phyloP scores from a whole-genome alignment of 2,329 filamentous ascomycete genomes.

The Aspergillus fructus region DNA sequence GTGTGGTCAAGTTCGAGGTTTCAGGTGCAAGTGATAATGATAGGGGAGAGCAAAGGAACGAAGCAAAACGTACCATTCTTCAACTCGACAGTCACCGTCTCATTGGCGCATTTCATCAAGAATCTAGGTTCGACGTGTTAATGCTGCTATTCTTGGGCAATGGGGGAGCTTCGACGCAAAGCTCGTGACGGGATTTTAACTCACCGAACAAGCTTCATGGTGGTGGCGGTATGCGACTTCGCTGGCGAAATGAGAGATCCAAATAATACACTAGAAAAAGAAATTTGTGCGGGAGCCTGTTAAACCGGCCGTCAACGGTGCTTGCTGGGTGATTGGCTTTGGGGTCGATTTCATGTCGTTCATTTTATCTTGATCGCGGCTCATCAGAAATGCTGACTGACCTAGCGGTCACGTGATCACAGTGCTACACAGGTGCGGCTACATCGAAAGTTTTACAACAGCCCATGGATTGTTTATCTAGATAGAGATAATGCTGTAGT shows the following conservation, averaged over 20 bases:
- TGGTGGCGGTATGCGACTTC: slow-evolving; percentile 35
- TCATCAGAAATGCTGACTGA: slow-evolving; percentile 17
- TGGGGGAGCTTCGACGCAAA: not conserved
- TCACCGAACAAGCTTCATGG: slow-evolving; percentile 97
- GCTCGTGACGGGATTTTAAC: slow-evolving; percentile 31
- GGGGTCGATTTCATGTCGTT: slow-evolving; percentile 6
- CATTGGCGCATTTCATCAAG: slow-evolving; percentile 98
- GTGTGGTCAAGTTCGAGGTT: not conserved
- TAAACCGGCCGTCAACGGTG: not conserved
- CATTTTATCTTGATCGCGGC: slow-evolving; percentile 13
- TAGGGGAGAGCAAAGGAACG: not conserved
- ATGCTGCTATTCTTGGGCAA: not conserved
- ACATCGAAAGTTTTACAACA: not conserved
- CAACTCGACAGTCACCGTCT: slow-evolving; percentile 96
- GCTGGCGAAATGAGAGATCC: not conserved
- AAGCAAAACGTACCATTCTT: slow-evolving; percentile 80
- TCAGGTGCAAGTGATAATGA: not conserved
- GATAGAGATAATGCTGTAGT: not conserved
- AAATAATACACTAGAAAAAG: not conserved
- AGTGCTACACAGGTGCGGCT: not conserved
- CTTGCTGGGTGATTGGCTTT: not conserved
- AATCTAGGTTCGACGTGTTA: slow-evolving; percentile 61
- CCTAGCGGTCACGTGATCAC: slow-evolving; percentile 15
- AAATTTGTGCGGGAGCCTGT: not conserved
- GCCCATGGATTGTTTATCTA: not conserved